phyloP scores from a whole-genome alignment of 108 stramenopile genomes.

The Nitzschia inconspicua region DNA sequence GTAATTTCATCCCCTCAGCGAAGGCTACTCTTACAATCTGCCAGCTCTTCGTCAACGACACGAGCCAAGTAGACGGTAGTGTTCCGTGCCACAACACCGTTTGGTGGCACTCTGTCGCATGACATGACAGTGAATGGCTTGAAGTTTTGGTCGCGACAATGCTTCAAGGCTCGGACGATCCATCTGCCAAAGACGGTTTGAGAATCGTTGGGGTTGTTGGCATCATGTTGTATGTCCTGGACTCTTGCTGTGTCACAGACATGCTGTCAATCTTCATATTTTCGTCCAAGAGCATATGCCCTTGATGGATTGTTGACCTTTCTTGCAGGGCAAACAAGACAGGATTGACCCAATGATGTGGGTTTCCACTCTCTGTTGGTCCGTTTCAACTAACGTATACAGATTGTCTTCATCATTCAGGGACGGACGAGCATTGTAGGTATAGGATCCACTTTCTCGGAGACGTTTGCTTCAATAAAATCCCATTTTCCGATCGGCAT shows the following conservation, averaged over 20 bases:
- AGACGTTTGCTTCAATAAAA: slow-evolving; percentile 42
- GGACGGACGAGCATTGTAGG: slow-evolving; percentile 38
- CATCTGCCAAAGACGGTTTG: slow-evolving; percentile 17
- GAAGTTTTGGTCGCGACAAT: neutral
- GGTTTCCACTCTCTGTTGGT: neutral
- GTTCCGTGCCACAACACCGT: slow-evolving; percentile 28
- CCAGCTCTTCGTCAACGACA: slow-evolving; percentile 18
- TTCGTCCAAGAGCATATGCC: neutral
- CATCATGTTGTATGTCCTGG: slow-evolving; percentile 35
- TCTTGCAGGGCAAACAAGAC: slow-evolving; percentile 13
- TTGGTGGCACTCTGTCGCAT: slow-evolving; percentile 57
- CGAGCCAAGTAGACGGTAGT: slow-evolving; percentile 3
- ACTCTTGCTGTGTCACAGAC: slow-evolving; percentile 61
- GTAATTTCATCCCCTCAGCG: too few species aligned
- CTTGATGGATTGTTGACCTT: neutral
- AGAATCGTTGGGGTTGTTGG: slow-evolving; percentile 18
- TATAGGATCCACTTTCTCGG: slow-evolving; percentile 39
- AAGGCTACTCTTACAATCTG: too few species aligned
- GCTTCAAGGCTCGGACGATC: slow-evolving; percentile 1
- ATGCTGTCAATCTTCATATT: slow-evolving; percentile 38
- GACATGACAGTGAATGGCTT: slow-evolving; percentile 41
- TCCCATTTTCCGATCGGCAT: slow-evolving; percentile 35
- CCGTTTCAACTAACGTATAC: slow-evolving; percentile 35
- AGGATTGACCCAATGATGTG: too few species aligned
- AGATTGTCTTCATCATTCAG: slow-evolving; percentile 39